Evolutionary conservation across 2,329 filamentous ascomycete species (phyloP).

Genomic region (Aspergillus intermedius): DNA sequence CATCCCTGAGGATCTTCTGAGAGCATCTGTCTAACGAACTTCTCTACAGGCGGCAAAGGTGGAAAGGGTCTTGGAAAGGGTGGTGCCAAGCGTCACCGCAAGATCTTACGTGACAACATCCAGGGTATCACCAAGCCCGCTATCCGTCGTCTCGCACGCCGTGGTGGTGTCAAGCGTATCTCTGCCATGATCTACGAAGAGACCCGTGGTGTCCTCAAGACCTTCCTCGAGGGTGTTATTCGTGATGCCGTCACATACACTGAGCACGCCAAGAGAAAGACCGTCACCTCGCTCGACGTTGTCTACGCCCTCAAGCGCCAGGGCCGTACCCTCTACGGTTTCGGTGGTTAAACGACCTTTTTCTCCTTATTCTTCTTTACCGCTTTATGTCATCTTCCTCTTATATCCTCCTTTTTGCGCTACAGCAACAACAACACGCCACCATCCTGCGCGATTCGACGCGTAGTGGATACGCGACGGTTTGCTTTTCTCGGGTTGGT

Average conservation of each 20-base stretch:
- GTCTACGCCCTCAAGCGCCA: slow-evolving; percentile 60
- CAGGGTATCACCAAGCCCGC: slow-evolving; percentile 98
- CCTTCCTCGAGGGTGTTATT: slow-evolving; percentile 76
- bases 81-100: slow-evolving; percentile 96
- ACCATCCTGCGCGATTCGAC: slow-evolving; percentile 28
- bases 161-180: slow-evolving; percentile 99
- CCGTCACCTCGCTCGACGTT: slow-evolving; percentile 52
- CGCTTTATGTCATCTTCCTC: slow-evolving; percentile 17
- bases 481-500: slow-evolving; percentile 35
- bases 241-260: slow-evolving; percentile 75
- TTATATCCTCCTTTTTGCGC: slow-evolving; percentile 19
- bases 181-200: slow-evolving; percentile 90
- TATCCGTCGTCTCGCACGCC: slow-evolving; percentile 95
- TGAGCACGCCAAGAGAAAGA: slow-evolving; percentile 69
- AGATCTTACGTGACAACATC: slow-evolving; percentile 99
- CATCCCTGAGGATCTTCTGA: neutral
- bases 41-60: slow-evolving; percentile 72
- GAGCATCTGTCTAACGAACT: slow-evolving; percentile 38
- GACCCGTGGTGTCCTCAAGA: slow-evolving; percentile 75
- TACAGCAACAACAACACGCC: slow-evolving; percentile 2
- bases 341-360: slow-evolving; percentile 64
- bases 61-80: slow-evolving; percentile 98
- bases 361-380: slow-evolving; percentile 11
- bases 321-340: slow-evolving; percentile 74
- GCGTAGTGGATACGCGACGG: slow-evolving; percentile 27